Evolutionary conservation across 495 filamentous ascomycete species (phyloP), one percentile per base, ranked within the genome.

Genomic region (Pyronema domesticum): DNA sequence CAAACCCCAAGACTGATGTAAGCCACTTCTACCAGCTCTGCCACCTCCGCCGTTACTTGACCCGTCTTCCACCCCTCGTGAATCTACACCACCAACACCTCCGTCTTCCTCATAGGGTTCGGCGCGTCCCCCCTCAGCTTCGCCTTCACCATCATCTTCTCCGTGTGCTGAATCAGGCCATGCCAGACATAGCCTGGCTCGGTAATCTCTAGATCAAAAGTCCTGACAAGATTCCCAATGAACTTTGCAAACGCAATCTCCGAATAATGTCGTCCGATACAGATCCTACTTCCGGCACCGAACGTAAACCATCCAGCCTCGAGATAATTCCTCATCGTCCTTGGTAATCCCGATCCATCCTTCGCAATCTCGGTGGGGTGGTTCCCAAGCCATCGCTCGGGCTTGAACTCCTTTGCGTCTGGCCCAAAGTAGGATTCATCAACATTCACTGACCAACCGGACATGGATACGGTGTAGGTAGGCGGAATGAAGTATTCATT

Each of bases 351-450:
- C 13, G 57, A 54, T 0, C 30, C 44, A 34, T 55, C 46, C 34
- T 34, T 37, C 6, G 57, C 42, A 47, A 55, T 64, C 49, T 62
- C 54, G 11, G 64, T 65, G 3, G 64, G 60, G 11, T 67, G 62
- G 9, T 57, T 46, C 3, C 64, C 66, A 0, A 68, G 36, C 66
- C 66, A 68, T 10, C 66, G 64, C 46, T 60, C 60, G 0, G 66
- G 66, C 33, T 56, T 57, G 54, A 62, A 68, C 37, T 64, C 57
- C 0, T 54, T 55, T 14, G 64, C 63, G 40, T 68, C 66, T 6
- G 56, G 23, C 7, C 66, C 66, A n/a, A 68, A 68, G 37, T 66
- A 61, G 11, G 48, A 53, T 13, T 59, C 57, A 11, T 65, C 47
- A 46, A 60, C 57, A 46, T 67, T 66, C 11, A 67, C 57, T 8